Conservation (phyloP, 768 basidiomycete species). For the Cubamyces lactineus region DNA sequence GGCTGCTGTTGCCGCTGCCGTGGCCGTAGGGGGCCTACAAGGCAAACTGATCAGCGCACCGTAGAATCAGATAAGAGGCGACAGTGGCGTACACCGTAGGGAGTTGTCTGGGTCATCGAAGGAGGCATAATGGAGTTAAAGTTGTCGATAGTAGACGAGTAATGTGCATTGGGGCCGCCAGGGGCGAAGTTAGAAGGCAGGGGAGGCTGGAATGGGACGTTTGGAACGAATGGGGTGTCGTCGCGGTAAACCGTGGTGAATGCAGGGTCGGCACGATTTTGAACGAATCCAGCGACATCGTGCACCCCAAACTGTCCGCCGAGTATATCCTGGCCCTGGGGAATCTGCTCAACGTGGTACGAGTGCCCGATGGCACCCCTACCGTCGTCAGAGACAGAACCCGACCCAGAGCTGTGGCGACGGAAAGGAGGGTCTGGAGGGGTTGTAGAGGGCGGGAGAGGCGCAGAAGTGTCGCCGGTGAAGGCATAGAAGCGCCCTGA, state of each 20-base stretch:
- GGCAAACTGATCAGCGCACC: conserved; percentile 13
- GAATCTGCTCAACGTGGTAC: conserved; percentile 13
- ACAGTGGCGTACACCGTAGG: conserved; percentile 13
- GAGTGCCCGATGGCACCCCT: conserved; percentile 16
- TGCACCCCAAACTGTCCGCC: conserved; percentile 16
- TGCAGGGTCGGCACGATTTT: conserved; percentile 6
- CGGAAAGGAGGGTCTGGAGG: conserved; percentile 14
- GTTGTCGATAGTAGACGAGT: background rate
- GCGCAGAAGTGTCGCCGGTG: conserved; percentile 18
- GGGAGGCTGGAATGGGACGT: conserved; percentile 7
- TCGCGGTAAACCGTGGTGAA: conserved; percentile 25
- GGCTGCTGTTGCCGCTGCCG: conserved; percentile 24
- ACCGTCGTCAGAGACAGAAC: conserved; percentile 24
- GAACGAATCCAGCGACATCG: conserved; percentile 11
- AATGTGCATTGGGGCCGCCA: conserved; percentile 12
- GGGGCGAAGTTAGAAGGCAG: conserved; percentile 11
- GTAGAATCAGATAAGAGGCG: conserved; percentile 23
- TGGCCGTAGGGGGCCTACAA: conserved; percentile 7
- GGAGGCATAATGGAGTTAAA: conserved; percentile 8
- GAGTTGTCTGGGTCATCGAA: conserved; percentile 17
- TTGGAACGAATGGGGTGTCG: conserved; percentile 27
- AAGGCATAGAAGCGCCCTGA: conserved; percentile 28
- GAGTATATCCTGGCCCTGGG: conserved; percentile 12
- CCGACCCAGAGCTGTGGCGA: conserved; percentile 23
- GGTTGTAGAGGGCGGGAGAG: conserved; percentile 20